Evolutionary conservation across 148 eudicot species (phyloP).

Genomic region (Beta vulgaris): DNA sequence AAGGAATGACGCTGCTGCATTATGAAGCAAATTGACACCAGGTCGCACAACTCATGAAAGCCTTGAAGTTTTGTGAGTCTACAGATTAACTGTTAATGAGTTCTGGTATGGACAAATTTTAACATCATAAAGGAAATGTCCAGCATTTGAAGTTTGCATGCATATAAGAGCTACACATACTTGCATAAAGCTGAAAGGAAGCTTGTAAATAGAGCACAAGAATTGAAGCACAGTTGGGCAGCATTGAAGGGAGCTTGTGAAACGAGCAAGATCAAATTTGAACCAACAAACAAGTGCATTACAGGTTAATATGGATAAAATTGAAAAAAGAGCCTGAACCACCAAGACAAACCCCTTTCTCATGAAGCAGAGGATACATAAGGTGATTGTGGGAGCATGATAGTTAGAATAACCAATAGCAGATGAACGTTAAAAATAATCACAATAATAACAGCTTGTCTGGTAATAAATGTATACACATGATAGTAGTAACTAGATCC

Average conservation of each 20-base stretch:
- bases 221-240: no score
- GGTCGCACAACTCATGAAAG: no score
- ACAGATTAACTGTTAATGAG: not conserved
- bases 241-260: not conserved
- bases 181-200: no score
- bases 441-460: no score
- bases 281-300: not conserved
- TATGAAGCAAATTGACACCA: not conserved
- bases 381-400: not conserved
- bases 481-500: not conserved
- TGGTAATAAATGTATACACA: not conserved
- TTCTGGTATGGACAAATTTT: not conserved
- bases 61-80: not conserved
- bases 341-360: not conserved
- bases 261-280: not conserved
- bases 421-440: no score
- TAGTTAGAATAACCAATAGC: no score
- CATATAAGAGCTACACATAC: not conserved
- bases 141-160: constrained; percentile 2
- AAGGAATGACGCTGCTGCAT: not conserved
- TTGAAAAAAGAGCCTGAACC: not conserved
- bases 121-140: not conserved
- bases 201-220: no score
- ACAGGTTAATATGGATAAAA: not conserved
- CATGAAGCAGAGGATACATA: not conserved